Conservation (phyloP, 2,329 filamentous ascomycete genomes). For the Colletotrichum caudatum region DNA sequence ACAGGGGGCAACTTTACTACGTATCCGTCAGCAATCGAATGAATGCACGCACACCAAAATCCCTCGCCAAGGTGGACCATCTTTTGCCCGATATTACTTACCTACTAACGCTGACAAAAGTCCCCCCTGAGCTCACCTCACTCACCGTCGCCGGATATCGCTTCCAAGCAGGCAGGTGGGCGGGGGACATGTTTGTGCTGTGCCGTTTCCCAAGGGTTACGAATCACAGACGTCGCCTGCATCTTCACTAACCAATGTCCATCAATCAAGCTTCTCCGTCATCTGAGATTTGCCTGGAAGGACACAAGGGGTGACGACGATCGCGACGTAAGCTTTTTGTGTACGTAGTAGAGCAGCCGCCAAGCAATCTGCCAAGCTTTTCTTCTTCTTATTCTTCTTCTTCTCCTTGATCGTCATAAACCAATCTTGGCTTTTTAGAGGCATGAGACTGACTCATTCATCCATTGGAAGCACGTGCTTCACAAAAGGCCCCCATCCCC, state of each 20-base stretch:
- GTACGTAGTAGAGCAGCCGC: background rate
- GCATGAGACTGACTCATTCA: background rate
- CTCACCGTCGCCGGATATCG: constrained; percentile 23
- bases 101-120: constrained; percentile 28
- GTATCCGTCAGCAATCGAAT: background rate
- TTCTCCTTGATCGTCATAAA: background rate
- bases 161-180: constrained; percentile 17
- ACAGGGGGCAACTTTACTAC: too few relatives aligned
- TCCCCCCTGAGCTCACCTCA: background rate
- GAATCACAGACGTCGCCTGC: constrained; percentile 31
- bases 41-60: background rate
- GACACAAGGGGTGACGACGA: constrained; percentile 34
- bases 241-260: constrained; percentile 1
- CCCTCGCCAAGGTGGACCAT: constrained; percentile 19
- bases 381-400: background rate
- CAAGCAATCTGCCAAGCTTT: constrained; percentile 11
- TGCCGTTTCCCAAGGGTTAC: constrained; percentile 10
- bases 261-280: constrained; percentile 31
- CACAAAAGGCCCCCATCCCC: background rate
- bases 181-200: background rate
- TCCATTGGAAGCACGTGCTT: background rate
- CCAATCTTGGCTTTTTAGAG: background rate
- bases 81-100: constrained; percentile 30
- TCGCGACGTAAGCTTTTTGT: constrained; percentile 38
- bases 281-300: background rate